Evolutionary conservation across 345 rosid species (phyloP).

Genomic region (Microthlaspi erraticum): DNA sequence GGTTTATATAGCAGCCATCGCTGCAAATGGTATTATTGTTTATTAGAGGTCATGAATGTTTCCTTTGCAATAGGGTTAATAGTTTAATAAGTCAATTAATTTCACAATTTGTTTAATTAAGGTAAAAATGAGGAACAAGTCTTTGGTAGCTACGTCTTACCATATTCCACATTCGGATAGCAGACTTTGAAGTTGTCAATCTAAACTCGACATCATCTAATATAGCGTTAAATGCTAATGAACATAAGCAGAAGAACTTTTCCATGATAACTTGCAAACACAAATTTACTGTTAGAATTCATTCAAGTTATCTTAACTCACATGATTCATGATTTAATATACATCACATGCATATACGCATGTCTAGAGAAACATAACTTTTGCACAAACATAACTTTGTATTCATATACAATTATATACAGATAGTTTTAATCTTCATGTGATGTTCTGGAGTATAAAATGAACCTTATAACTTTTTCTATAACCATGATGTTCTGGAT

Average conservation of each 20-base stretch:
- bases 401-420: too few species aligned
- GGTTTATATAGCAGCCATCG: slow-evolving; percentile 25
- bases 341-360: not conserved
- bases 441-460: too few species aligned
- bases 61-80: slow-evolving; percentile 25
- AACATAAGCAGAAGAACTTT: slow-evolving; percentile 18
- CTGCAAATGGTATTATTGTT: slow-evolving; percentile 24
- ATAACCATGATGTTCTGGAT: too few species aligned
- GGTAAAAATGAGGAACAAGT: slow-evolving; percentile 29
- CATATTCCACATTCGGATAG: not conserved
- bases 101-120: slow-evolving; percentile 9
- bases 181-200: slow-evolving; percentile 38
- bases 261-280: slow-evolving; percentile 12
- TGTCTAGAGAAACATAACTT: slow-evolving; percentile 7
- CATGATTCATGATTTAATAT: slow-evolving; percentile 3
- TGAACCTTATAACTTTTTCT: too few species aligned
- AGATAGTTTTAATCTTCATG: too few species aligned
- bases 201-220: slow-evolving; percentile 21
- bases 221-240: slow-evolving; percentile 9
- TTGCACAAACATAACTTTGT: slow-evolving; percentile 7
- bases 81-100: slow-evolving; percentile 25
- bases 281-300: too few species aligned
- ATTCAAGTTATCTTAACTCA: not conserved
- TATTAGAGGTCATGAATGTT: slow-evolving; percentile 21
- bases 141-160: slow-evolving; percentile 34